phyloP scores from a whole-genome alignment of 2,329 filamentous ascomycete species.

The Botryotinia globosa region DNA sequence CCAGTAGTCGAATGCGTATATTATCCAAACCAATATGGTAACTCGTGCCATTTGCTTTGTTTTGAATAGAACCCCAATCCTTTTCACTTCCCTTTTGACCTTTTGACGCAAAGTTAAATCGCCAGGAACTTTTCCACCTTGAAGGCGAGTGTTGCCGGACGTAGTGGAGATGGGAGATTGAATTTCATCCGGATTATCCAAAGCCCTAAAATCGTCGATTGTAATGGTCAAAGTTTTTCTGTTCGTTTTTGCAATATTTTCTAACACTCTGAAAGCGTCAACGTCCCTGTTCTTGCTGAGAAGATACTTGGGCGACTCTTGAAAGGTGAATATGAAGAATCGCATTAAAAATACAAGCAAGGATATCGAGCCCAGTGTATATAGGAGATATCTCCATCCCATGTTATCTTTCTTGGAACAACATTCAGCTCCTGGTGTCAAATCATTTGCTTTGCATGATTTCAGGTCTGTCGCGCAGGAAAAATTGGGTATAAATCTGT shows the following conservation, averaged over 20 bases:
- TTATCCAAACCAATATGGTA: slow-evolving; percentile 49
- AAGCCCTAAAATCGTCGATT: slow-evolving; percentile 15
- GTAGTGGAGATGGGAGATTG: not conserved
- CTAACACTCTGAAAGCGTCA: slow-evolving; percentile 52
- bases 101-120: not conserved
- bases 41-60: slow-evolving; percentile 43
- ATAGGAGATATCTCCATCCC: slow-evolving; percentile 58
- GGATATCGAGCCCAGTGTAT: slow-evolving; percentile 53
- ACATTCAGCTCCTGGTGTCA: slow-evolving; percentile 28
- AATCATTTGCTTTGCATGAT: slow-evolving; percentile 29
- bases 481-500: slow-evolving; percentile 28
- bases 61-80: slow-evolving; percentile 47
- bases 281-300: slow-evolving; percentile 53
- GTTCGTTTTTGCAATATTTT: slow-evolving; percentile 54
- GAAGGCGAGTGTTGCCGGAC: not conserved
- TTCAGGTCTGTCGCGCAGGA: slow-evolving; percentile 25
- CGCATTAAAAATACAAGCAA: slow-evolving; percentile 54
- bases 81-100: slow-evolving; percentile 38
- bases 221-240: slow-evolving; percentile 12
- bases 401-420: slow-evolving; percentile 46
- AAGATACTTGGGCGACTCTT: slow-evolving; percentile 56
- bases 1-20: slow-evolving; percentile 50
- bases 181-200: not conserved
- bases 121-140: not conserved
- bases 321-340: slow-evolving; percentile 55